phyloP scores from a whole-genome alignment of 140 eudicot genomes.

The Oenanthe javanica region DNA sequence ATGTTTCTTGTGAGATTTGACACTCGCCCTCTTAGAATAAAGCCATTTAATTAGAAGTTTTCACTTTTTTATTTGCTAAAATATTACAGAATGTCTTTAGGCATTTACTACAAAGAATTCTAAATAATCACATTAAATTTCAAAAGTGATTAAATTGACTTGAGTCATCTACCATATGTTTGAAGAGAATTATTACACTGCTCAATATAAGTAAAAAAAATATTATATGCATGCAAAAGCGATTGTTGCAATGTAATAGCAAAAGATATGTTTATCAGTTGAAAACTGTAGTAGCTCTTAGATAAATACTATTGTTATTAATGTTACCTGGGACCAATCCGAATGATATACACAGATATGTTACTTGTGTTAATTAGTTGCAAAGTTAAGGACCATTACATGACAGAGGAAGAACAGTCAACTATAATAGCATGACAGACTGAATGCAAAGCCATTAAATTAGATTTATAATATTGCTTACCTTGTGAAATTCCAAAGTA shows the following conservation, averaged over 20 bases:
- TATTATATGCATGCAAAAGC: background rate
- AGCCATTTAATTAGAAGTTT: background rate
- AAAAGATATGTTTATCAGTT: background rate
- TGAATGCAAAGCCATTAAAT: background rate
- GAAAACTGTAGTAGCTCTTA: background rate
- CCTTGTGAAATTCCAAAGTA: constrained; percentile 95
- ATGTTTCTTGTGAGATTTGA: too few species aligned
- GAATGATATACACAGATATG: background rate
- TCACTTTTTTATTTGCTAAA: background rate
- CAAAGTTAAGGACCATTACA: background rate
- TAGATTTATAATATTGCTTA: constrained; percentile 10
- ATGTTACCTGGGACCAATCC: background rate
- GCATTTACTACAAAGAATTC: background rate
- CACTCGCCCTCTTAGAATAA: background rate
- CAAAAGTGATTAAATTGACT: background rate
- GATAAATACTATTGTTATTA: background rate
- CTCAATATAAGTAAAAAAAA: background rate
- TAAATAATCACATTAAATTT: too few species aligned
- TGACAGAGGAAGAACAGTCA: background rate
- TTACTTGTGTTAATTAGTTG: background rate
- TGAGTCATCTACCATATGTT: background rate
- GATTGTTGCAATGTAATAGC: background rate
- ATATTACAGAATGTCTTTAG: background rate
- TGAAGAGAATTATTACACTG: background rate
- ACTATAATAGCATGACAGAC: background rate